A percentile compares a stretch with the other conserved stretches of the same genome.
phyloP scores from a whole-genome alignment of 768 basidiomycete species.

The Russula sp. region DNA sequence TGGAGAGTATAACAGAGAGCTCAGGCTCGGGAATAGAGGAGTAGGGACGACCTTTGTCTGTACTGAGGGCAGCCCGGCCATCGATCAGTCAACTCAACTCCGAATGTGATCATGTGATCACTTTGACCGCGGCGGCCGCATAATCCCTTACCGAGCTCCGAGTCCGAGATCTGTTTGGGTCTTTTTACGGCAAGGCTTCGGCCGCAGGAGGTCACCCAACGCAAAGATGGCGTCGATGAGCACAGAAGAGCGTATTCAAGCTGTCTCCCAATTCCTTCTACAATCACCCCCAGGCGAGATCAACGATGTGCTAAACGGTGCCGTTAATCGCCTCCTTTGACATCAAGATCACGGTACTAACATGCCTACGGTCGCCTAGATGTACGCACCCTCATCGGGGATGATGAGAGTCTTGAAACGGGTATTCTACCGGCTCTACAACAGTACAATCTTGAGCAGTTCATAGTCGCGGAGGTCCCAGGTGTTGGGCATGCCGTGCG shows the following conservation, averaged over 20 bases:
- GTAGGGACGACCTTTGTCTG: too few relatives aligned
- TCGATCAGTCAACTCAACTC: too few relatives aligned
- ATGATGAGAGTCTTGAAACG: constrained; percentile 77
- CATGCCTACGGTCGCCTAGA: constrained; percentile 42
- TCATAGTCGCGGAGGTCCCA: constrained; percentile 81
- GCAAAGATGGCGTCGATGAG: constrained; percentile 40
- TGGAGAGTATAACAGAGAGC: too few relatives aligned
- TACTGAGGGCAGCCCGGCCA: too few relatives aligned
- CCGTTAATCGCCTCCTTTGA: background rate
- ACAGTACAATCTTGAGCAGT: constrained; percentile 85
- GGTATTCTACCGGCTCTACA: constrained; percentile 72
- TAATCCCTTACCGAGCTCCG: too few relatives aligned
- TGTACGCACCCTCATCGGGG: constrained; percentile 81
- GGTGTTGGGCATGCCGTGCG: constrained; percentile 69
- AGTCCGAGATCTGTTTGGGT: too few relatives aligned
- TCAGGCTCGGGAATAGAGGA: too few relatives aligned
- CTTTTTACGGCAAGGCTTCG: background rate
- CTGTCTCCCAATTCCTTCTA: constrained; percentile 72
- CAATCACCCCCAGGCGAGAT: constrained; percentile 96
- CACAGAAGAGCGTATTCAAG: constrained; percentile 55
- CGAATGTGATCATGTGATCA: too few relatives aligned
- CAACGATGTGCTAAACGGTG: constrained; percentile 92
- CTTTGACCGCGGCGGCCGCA: too few relatives aligned
- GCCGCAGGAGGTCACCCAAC: background rate
- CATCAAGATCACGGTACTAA: constrained; percentile 4